Conservation (phyloP, 345 rosid genomes). For the Dimocarpus longan region DNA sequence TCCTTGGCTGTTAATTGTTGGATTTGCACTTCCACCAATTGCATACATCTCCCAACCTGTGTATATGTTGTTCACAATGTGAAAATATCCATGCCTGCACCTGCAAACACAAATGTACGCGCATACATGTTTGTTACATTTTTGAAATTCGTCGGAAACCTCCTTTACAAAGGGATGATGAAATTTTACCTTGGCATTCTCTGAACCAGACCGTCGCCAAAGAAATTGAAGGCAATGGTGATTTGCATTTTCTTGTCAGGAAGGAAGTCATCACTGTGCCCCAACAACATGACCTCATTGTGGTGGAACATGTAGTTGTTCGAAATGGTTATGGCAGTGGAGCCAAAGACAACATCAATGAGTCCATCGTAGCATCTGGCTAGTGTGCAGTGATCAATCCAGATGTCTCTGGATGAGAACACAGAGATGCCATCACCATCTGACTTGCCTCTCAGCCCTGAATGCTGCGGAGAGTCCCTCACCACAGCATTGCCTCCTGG, state of each 20-base stretch:
- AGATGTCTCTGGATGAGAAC: slow-evolving; percentile 47
- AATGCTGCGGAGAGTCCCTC: slow-evolving; percentile 31
- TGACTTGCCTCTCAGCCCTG: slow-evolving; percentile 39
- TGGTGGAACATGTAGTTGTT: slow-evolving; percentile 68
- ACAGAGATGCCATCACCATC: slow-evolving; percentile 77
- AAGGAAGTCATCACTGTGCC: slow-evolving; percentile 60
- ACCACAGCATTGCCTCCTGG: slow-evolving; percentile 41
- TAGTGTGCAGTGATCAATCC: slow-evolving; percentile 77
- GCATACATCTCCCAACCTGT: slow-evolving; percentile 67
- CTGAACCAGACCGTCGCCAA: slow-evolving; percentile 69
- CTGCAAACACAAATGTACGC: slow-evolving; percentile 27
- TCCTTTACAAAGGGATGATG: too few species aligned
- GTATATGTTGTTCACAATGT: slow-evolving; percentile 65
- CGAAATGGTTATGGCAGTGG: slow-evolving; percentile 66
- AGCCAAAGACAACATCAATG: slow-evolving; percentile 58
- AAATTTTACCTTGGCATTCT: slow-evolving; percentile 62
- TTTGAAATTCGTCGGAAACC: neutral
- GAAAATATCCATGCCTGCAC: slow-evolving; percentile 75
- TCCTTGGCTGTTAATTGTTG: slow-evolving; percentile 74
- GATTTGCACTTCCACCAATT: slow-evolving; percentile 75
- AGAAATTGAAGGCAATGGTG: slow-evolving; percentile 69
- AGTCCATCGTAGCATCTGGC: slow-evolving; percentile 65
- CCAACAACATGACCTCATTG: slow-evolving; percentile 72
- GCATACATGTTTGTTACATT: too few species aligned
- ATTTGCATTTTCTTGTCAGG: slow-evolving; percentile 65